Percentiles rank a stretch among this genome's conserved stretches.
These are phyloP conservation scores for Arthroderma uncinatum DNA, from an alignment of 2,329 filamentous ascomycete species.

Conservation along the genomic window DNA sequence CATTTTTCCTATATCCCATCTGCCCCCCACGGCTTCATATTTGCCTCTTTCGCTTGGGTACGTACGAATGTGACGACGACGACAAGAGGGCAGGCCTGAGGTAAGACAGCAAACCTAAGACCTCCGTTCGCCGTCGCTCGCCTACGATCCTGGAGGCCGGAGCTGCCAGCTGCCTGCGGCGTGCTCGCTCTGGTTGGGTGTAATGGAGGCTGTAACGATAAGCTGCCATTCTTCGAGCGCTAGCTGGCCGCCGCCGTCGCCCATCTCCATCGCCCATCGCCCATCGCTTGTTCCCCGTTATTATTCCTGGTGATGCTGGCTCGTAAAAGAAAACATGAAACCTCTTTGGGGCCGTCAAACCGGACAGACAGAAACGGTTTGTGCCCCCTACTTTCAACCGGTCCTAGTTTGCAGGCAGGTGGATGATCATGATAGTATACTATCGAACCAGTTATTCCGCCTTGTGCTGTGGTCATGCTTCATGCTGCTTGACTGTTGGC, in stretches of 20 bases:
- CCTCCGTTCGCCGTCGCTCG: not conserved
- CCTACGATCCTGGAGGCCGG: constrained; percentile 1
- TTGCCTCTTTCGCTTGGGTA: constrained; percentile 2
- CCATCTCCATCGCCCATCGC: not conserved
- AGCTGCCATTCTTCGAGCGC: not conserved
- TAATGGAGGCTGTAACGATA: constrained; percentile 2
- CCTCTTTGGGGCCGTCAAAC: not conserved
- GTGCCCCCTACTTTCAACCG: not conserved
- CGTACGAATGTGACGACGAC: not conserved
- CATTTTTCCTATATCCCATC: not conserved
- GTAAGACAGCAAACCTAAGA: constrained; percentile 5
- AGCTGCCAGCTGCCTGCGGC: not conserved
- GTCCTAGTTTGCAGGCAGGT: not conserved
- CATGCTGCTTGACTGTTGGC: not conserved
- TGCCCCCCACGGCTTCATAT: not conserved
- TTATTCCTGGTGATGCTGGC: not conserved
- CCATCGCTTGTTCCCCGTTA: not conserved
- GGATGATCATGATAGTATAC: not conserved
- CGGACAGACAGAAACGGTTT: not conserved
- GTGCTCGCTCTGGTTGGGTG: not conserved
- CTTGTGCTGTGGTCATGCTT: not conserved
- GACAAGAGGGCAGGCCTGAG: not conserved
- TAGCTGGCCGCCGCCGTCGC: not conserved
- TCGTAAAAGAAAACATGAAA: constrained; percentile 4
- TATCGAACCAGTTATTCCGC: not conserved